These are phyloP conservation scores for Cladophialophora chaetospira DNA, from an alignment of 2,329 filamentous ascomycete species.

Conservation along the genomic window DNA sequence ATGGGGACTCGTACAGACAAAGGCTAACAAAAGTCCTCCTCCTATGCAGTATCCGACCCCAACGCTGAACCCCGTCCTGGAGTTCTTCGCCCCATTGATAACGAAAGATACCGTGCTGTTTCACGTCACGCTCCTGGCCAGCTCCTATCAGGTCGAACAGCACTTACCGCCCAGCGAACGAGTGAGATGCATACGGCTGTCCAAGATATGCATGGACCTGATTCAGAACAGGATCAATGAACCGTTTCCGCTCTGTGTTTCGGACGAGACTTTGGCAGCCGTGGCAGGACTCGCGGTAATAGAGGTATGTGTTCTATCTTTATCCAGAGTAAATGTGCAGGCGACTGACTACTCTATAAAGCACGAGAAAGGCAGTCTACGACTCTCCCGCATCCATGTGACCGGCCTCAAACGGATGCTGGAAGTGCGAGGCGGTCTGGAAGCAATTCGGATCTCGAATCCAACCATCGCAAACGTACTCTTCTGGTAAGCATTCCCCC, in stretches of 20 bases:
- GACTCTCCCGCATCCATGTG: constrained; percentile 9
- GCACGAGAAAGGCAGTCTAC: constrained; percentile 16
- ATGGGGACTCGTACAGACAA: neutral
- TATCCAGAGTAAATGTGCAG: neutral
- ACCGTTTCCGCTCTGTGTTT: constrained; percentile 11
- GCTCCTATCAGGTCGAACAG: constrained; percentile 9
- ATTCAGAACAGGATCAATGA: constrained; percentile 17
- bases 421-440: constrained; percentile 8
- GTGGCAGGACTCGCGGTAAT: constrained; percentile 9
- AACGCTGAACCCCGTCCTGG: constrained; percentile 11
- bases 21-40: neutral
- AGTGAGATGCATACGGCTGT: constrained; percentile 15
- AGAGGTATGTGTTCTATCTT: neutral
- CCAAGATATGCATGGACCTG: constrained; percentile 15
- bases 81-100: constrained; percentile 15
- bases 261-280: constrained; percentile 11
- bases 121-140: constrained; percentile 11
- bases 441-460: constrained; percentile 10
- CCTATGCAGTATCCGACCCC: constrained; percentile 10
- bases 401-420: constrained; percentile 11
- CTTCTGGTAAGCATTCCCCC: constrained; percentile 1
- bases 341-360: neutral
- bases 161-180: constrained; percentile 9
- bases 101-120: constrained; percentile 11
- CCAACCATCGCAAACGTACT: constrained; percentile 10